Evolutionary conservation across 2,329 filamentous ascomycete genomes (phyloP).

Genomic region (Colletotrichum chrysophilum): DNA sequence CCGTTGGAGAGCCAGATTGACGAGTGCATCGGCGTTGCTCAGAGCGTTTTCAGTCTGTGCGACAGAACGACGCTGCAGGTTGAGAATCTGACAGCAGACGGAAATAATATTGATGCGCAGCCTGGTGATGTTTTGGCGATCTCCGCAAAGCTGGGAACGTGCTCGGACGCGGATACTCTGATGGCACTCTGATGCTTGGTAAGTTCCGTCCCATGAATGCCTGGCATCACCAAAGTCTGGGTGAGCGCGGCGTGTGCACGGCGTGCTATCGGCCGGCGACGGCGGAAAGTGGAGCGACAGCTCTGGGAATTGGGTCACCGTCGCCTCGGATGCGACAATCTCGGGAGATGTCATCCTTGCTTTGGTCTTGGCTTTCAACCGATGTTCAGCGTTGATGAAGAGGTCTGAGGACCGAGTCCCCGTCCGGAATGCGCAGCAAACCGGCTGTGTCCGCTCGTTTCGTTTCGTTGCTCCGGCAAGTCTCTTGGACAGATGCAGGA

Average conservation of each 20-base stretch:
- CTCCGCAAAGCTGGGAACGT: not conserved
- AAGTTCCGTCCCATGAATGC: not conserved
- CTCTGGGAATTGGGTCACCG: not conserved
- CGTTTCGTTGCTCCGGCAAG: slow-evolving; percentile 13
- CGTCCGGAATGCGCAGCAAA: slow-evolving; percentile 5
- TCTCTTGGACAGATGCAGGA: not conserved
- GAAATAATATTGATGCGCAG: not conserved
- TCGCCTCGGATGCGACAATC: slow-evolving; percentile 2
- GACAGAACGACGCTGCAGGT: not conserved
- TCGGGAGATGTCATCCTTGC: slow-evolving; percentile 7
- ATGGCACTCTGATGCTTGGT: not conserved
- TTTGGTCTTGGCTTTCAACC: slow-evolving; percentile 11
- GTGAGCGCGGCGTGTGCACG: not conserved
- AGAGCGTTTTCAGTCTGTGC: slow-evolving; percentile 1
- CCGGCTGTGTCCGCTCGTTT: slow-evolving; percentile 14
- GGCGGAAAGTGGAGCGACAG: not conserved
- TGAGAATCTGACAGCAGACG: not conserved
- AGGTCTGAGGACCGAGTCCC: slow-evolving; percentile 9
- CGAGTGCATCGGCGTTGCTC: not conserved
- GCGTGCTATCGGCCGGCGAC: not conserved
- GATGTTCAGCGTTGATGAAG: slow-evolving; percentile 3
- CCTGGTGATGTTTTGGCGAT: not conserved
- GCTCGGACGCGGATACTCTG: not conserved
- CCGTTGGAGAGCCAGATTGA: not conserved
- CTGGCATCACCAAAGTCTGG: not conserved